Evolutionary conservation across 2,329 filamentous ascomycete genomes (phyloP), one percentile per base, ranked within the genome.

Genomic region (Cytospora piceae): DNA sequence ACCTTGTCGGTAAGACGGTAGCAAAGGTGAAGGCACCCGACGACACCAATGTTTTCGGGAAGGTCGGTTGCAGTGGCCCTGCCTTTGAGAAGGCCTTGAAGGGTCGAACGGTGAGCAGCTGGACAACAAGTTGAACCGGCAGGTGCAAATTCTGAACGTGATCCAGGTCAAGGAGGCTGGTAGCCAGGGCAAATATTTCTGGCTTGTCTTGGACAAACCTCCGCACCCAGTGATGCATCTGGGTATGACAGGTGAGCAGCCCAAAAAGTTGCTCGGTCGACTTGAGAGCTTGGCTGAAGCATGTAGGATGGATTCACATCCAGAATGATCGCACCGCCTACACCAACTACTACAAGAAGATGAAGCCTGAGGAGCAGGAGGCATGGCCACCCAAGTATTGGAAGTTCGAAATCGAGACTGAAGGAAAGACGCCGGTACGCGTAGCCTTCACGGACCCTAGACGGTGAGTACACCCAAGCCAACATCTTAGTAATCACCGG

Each of bases 181-280:
- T 4, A 93, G 91, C 67, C 95, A 97, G 75, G 95, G 95, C 12
- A 99, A 98, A 84, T 98, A 98, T 75, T 98, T 99, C 76, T 99
- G 95, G 88, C 68, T 81, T 39, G 78, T 80, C 83, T 82, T 98
- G 27, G 88, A 92, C 46, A 91, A 85, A 12, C 85, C 92, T 14
- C 94, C 94, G 1, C 95, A 98, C 77, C 86, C 91, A 0, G 87
- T 98, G 34, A 93, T 96, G 87, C 93, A 96, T 76, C 89, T 96
- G 71, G 93, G 93, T 52, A 90, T 88, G 86, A 87, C 86, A 52
- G 85, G 83, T 83, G 75, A 66, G 71, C 54, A 17, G 12, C 8
- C 22, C 14, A 12, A 12, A n/a, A 2, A 5, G 1, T 2, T 27
- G 1, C 8, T 49, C 14, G 58, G n/a, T 61, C 64, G 66, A 31